Base-by-base conservation (phyloP, 495 filamentous ascomycete species). In the Monascus purpureus region DNA sequence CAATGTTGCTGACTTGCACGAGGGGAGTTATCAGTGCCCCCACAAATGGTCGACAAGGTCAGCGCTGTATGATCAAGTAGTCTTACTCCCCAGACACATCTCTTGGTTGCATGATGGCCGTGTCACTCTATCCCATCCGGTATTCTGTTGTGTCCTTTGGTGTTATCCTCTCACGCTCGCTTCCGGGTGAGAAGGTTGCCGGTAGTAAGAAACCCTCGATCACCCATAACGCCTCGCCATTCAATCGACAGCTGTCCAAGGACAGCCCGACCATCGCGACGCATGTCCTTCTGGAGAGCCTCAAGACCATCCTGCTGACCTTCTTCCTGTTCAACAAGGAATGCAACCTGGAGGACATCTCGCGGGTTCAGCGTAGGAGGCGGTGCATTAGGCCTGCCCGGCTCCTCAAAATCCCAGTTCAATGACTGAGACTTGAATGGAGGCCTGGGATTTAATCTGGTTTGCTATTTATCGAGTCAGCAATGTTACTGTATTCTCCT, bases 321-420 rank as follows among this genome's bases (percentile, higher is more conserved):
- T 37, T 55, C 57, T 37, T 73, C 59, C 50, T 88, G 76, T 45
- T 85, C 73, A 7, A 97, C 63, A 13, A 92, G 48, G 48, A 94
- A 97, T 29, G 83, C 86, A 31, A 93, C 82, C 56, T 97, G 90
- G 45, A 86, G 69, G 23, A 93, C 75, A 63, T 96, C 90, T 23
- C 80, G 73, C 4, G 83, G 81, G 48, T 77, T 80, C 39, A 97
- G 53, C 25, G 80, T 73, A 17, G 83, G 82, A 39, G 62, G 51
- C 30, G 53, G 45, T 3, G 40, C 25, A 15, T 45, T 28, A 6
- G 45, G 33, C 28, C 49, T 36, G 14, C 50, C 53, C 8, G 55
- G 36, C 4, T 35, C 31, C 16, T 47, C 46, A 8, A 55, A 30
- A 32, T 76, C 71, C 72, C 68, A 75, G 43, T 76, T 75, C 14